Conservation (phyloP, 352 stramenopile species). For the Globisporangium viniferum region DNA sequence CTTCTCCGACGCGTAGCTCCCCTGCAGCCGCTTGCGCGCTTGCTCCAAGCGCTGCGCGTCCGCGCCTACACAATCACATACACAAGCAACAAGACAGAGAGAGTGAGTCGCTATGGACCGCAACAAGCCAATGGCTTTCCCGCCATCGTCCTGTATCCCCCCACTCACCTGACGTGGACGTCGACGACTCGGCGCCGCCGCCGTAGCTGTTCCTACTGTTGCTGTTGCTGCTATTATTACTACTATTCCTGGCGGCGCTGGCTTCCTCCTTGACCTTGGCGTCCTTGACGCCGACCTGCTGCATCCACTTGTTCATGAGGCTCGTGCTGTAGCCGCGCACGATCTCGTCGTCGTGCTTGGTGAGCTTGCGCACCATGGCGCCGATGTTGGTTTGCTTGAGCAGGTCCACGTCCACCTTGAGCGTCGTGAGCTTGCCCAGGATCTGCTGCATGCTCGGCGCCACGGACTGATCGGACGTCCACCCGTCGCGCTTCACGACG, state of each 20-base stretch:
- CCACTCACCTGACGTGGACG: not conserved
- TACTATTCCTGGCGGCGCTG: not conserved
- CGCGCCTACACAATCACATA: not conserved
- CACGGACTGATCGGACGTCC: constrained; percentile 56
- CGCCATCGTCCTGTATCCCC: no score
- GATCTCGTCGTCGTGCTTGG: constrained; percentile 82
- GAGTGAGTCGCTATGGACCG: not conserved
- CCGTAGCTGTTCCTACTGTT: constrained; percentile 3
- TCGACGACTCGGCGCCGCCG: not conserved
- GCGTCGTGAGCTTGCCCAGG: constrained; percentile 69
- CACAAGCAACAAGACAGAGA: no score
- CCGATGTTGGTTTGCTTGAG: constrained; percentile 78
- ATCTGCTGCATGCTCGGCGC: constrained; percentile 63
- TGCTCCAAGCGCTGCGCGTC: constrained; percentile 60
- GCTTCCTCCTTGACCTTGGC: constrained; percentile 2
- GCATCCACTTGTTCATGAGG: constrained; percentile 85
- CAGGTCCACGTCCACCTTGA: constrained; percentile 73
- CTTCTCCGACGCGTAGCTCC: constrained; percentile 69
- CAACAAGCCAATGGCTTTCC: no score
- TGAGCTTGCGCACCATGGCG: constrained; percentile 79
- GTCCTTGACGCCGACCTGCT: constrained; percentile 49
- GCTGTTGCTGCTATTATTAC: constrained; percentile 9
- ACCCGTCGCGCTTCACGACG: constrained; percentile 58
- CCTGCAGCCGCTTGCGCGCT: constrained; percentile 68
- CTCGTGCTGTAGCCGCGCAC: constrained; percentile 75